Conservation (phyloP, 1,284 basidiomycete genomes). For the Cryptococcus sp. region DNA sequence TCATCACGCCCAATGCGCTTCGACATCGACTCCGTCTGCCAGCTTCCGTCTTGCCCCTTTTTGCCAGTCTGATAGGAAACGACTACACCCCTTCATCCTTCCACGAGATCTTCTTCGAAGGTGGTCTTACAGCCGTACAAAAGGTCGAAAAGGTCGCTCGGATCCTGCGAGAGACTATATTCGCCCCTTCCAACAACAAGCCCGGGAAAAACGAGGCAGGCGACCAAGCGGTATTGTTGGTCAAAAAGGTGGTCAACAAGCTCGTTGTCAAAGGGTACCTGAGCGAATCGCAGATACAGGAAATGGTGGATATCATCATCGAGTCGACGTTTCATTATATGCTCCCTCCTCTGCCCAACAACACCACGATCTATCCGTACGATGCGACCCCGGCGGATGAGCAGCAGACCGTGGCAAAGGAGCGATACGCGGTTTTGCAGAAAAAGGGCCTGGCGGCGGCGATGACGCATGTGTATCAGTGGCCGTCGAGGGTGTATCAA, state of each 20-base stretch:
- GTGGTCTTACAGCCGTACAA: constrained; percentile 18
- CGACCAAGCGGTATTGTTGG: constrained; percentile 38
- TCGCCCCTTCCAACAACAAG: not conserved
- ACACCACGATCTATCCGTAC: constrained; percentile 38
- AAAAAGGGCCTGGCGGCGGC: not conserved
- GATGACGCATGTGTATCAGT: constrained; percentile 30
- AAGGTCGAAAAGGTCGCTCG: constrained; percentile 43
- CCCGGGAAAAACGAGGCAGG: constrained; percentile 21
- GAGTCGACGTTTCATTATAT: constrained; percentile 45
- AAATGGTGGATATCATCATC: constrained; percentile 37
- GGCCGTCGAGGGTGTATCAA: constrained; percentile 34
- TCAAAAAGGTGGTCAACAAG: constrained; percentile 34
- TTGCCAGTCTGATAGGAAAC: constrained; percentile 81
- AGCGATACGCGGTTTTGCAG: not conserved
- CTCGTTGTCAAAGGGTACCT: constrained; percentile 29
- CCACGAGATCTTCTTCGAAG: constrained; percentile 31
- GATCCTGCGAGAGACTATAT: constrained; percentile 33
- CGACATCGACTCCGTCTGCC: constrained; percentile 65
- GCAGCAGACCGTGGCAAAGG: not conserved
- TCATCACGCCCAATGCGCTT: constrained; percentile 61
- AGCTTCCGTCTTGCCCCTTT: constrained; percentile 65
- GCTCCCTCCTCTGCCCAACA: constrained; percentile 27
- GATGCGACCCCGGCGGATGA: constrained; percentile 37
- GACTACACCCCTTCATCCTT: constrained; percentile 61
- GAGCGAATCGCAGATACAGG: constrained; percentile 16